phyloP scores from a whole-genome alignment of 2,329 filamentous ascomycete species.

The Diaporthe eres region DNA sequence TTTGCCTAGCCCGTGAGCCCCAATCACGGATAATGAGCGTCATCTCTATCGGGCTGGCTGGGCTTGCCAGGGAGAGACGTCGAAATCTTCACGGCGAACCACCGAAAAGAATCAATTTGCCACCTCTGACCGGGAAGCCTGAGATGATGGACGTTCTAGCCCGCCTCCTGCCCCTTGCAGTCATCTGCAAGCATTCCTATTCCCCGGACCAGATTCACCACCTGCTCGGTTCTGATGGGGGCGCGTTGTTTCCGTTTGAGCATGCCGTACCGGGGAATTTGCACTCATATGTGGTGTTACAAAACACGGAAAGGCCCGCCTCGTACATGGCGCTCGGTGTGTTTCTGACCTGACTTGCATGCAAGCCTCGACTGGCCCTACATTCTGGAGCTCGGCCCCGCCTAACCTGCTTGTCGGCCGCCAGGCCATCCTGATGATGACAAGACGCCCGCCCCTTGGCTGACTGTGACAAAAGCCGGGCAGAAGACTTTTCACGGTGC shows the following conservation, averaged over 20 bases:
- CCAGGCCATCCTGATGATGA: constrained; percentile 29
- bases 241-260: constrained; percentile 13
- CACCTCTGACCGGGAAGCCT: constrained; percentile 3
- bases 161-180: constrained; percentile 19
- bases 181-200: constrained; percentile 1
- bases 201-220: constrained; percentile 13
- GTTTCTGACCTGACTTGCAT: constrained; percentile 19
- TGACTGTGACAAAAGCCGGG: background rate
- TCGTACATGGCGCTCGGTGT: constrained; percentile 16
- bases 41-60: background rate
- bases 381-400: background rate
- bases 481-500: background rate
- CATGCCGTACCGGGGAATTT: constrained; percentile 5
- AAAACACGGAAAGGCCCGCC: constrained; percentile 9
- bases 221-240: constrained; percentile 27
- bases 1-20: background rate
- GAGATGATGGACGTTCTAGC: background rate
- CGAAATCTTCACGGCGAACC: constrained; percentile 2
- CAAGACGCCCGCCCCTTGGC: background rate
- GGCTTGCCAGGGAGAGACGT: background rate
- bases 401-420: constrained; percentile 22
- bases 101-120: constrained; percentile 29
- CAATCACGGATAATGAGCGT: background rate
- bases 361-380: constrained; percentile 17
- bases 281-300: background rate